Conservation (phyloP, 2,329 filamentous ascomycete genomes). For the Claviceps spartinae region DNA sequence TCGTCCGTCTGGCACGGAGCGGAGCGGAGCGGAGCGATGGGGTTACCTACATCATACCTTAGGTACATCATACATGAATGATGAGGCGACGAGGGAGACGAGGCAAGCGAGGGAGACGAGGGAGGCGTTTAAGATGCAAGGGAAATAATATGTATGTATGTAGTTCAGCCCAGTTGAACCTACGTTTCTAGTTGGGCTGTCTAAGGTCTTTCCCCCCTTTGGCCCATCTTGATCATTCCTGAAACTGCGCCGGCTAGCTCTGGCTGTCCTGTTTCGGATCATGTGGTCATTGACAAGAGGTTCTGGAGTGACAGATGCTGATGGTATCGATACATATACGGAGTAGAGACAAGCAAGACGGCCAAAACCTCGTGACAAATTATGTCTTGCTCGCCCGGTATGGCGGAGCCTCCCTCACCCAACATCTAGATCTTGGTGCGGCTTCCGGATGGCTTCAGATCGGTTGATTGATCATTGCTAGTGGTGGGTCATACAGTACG, state of each 20-base stretch:
- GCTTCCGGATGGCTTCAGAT: background rate
- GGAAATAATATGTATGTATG: no score
- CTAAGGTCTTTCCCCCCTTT: background rate
- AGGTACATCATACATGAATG: background rate
- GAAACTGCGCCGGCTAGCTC: constrained; percentile 1
- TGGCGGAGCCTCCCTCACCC: constrained; percentile 1
- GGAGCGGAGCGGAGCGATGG: no score
- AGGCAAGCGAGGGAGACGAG: background rate
- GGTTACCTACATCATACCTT: background rate
- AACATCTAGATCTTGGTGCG: background rate
- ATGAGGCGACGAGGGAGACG: background rate
- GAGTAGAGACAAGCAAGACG: background rate
- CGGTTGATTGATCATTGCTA: background rate
- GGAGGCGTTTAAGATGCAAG: no score
- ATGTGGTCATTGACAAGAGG: background rate
- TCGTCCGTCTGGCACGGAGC: background rate
- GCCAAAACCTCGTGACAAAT: constrained; percentile 1
- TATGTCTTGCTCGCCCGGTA: constrained; percentile 6
- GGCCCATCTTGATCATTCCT: constrained; percentile 8
- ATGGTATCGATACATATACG: background rate
- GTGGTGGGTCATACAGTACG: no score
- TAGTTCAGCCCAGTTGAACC: no score
- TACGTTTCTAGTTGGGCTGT: background rate
- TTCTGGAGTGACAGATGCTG: background rate
- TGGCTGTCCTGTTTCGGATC: background rate